phyloP scores from a whole-genome alignment of 2,329 filamentous ascomycete genomes.

The Alternaria gansuensis region DNA sequence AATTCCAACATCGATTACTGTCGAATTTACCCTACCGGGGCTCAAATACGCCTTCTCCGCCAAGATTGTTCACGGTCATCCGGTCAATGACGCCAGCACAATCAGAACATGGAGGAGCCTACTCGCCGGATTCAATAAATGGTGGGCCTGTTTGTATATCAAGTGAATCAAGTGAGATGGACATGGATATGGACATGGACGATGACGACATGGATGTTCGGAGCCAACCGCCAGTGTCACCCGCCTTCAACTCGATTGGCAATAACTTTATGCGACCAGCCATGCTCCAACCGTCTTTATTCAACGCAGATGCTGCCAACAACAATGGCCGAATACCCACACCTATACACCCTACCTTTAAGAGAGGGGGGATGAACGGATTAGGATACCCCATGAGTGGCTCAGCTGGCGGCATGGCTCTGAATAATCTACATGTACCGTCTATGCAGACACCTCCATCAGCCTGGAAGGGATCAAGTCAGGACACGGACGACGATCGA shows the following conservation, averaged over 20 bases:
- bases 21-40: conserved; percentile 35
- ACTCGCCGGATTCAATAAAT: conserved; percentile 41
- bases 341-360: conserved; percentile 53
- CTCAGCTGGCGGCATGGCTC: conserved; percentile 37
- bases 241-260: conserved; percentile 36
- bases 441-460: conserved; percentile 33
- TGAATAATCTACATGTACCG: conserved; percentile 24
- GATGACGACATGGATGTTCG: conserved; percentile 46
- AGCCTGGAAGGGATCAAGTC: conserved; percentile 33
- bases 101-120: conserved; percentile 37
- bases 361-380: conserved; percentile 40
- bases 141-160: conserved; percentile 33
- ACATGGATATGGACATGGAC: conserved; percentile 52
- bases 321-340: conserved; percentile 50
- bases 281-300: conserved; percentile 45
- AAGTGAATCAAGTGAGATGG: conserved; percentile 33
- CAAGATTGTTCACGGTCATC: conserved; percentile 35
- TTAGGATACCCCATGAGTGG: conserved; percentile 43
- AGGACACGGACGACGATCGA: conserved; percentile 35
- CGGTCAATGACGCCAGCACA: conserved; percentile 45
- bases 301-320: conserved; percentile 31
- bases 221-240: conserved; percentile 51
- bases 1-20: conserved; percentile 29
- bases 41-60: conserved; percentile 42
- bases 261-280: conserved; percentile 46